These are phyloP conservation scores for Diaporthe aspalathi DNA, from an alignment of 2,329 filamentous ascomycete genomes.

Conservation along the genomic window DNA sequence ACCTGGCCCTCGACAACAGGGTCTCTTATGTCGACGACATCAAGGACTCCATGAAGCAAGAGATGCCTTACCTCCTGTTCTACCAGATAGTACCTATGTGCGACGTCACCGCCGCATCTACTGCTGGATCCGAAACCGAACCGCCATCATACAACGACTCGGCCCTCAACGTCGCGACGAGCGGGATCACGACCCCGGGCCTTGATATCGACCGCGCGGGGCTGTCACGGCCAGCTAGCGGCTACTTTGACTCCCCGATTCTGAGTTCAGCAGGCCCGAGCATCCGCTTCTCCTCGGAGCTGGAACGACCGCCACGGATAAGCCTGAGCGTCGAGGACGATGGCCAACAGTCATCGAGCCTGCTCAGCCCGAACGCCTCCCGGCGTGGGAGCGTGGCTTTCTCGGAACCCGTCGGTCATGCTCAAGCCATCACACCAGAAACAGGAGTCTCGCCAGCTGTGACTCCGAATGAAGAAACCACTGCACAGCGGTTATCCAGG, in stretches of 20 bases:
- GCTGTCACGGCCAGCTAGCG: slow-evolving; percentile 52
- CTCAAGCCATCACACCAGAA: slow-evolving; percentile 39
- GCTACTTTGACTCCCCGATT: slow-evolving; percentile 59
- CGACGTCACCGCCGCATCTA: slow-evolving; percentile 67
- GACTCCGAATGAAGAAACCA: slow-evolving; percentile 64
- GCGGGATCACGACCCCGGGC: slow-evolving; percentile 45
- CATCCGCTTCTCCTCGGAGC: slow-evolving; percentile 67
- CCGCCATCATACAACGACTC: slow-evolving; percentile 71
- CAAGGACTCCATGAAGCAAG: slow-evolving; percentile 79
- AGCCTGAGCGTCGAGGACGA: slow-evolving; percentile 60
- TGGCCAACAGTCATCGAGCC: slow-evolving; percentile 48
- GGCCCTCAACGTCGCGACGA: slow-evolving; percentile 54
- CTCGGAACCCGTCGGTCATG: slow-evolving; percentile 53
- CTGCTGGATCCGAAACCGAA: slow-evolving; percentile 58
- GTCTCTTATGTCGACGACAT: slow-evolving; percentile 83
- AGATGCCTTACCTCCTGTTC: slow-evolving; percentile 94
- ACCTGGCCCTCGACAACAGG: slow-evolving; percentile 75
- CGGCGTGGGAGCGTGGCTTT: slow-evolving; percentile 64
- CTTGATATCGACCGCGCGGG: slow-evolving; percentile 45
- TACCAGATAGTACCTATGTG: slow-evolving; percentile 93
- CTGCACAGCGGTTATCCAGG: slow-evolving; percentile 66
- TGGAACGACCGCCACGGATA: slow-evolving; percentile 61
- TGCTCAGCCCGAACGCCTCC: slow-evolving; percentile 49
- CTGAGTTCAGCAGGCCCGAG: slow-evolving; percentile 56
- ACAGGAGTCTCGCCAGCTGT: slow-evolving; percentile 53